A percentile compares a stretch with the other conserved stretches of the same genome.
Evolutionary conservation across 2,329 filamentous ascomycete genomes (phyloP).

Genomic region (Nannizziopsis barbatae): DNA sequence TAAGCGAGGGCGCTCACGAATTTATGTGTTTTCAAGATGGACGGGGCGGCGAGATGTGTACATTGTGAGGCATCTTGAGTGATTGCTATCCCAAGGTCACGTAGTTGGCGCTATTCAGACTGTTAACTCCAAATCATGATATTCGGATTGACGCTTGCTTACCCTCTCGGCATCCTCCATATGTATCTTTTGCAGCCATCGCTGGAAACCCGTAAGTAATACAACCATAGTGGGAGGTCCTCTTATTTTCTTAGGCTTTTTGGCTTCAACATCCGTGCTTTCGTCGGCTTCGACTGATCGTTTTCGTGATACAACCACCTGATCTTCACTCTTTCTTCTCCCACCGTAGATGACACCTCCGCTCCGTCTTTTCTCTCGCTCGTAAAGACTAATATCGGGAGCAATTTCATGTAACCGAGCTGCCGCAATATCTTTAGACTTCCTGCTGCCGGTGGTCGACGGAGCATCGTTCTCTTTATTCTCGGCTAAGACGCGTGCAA

Average conservation of each 20-base stretch:
- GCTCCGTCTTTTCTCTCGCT: slow-evolving; percentile 82
- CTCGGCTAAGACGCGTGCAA: slow-evolving; percentile 41
- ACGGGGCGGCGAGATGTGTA: slow-evolving; percentile 77
- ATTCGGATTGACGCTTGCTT: slow-evolving; percentile 28
- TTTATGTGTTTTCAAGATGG: slow-evolving; percentile 80
- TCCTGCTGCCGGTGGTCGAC: slow-evolving; percentile 62
- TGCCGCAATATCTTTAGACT: slow-evolving; percentile 78
- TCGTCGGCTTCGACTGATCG: slow-evolving; percentile 38
- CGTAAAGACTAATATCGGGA: slow-evolving; percentile 76
- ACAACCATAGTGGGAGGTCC: slow-evolving; percentile 62
- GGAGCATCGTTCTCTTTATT: slow-evolving; percentile 81
- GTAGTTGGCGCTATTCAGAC: slow-evolving; percentile 56
- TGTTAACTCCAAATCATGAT: background rate
- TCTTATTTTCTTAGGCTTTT: slow-evolving; percentile 51
- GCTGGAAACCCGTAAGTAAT: slow-evolving; percentile 70
- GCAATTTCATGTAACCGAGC: slow-evolving; percentile 64
- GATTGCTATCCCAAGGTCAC: slow-evolving; percentile 70
- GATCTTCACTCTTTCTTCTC: slow-evolving; percentile 34
- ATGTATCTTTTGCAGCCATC: slow-evolving; percentile 62
- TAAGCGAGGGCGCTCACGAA: slow-evolving; percentile 80
- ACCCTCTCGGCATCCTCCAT: slow-evolving; percentile 74
- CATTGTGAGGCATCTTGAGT: slow-evolving; percentile 64
- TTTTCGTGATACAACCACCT: slow-evolving; percentile 27
- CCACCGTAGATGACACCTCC: slow-evolving; percentile 54
- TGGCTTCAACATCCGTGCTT: slow-evolving; percentile 43